Evolutionary conservation across 768 basidiomycete species (phyloP), one percentile per base, ranked within the genome.

Genomic region (Porphyrellus cyaneotinctus): DNA sequence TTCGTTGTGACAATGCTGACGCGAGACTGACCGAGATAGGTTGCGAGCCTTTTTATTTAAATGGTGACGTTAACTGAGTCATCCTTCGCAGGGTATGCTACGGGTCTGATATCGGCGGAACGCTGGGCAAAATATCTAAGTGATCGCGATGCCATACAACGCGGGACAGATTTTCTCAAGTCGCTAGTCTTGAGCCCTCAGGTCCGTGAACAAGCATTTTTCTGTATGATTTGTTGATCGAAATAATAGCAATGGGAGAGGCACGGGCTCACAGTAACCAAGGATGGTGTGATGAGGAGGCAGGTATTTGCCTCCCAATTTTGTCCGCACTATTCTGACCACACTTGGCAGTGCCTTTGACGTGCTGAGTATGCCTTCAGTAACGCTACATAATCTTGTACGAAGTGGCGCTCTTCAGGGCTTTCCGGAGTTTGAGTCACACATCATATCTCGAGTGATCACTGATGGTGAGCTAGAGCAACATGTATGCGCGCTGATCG

Each of bases 1-100:
- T 95, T 38, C 77, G 93, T 46, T 85, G 87, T 47, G 93, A 95
- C 69, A 95, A 95, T 57, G 93, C 93, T 3, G 93, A 95, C 70
- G 43, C 84, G 47, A 78, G 93, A 42, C 70, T 95, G 52, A 95
- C 93, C 0, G 80, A 81, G 60, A 84, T 84, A 69, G 92, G 90
- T n/a, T 79, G 35, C 36, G 64, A 14, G 13, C 59, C 24, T 33
- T 41, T 51, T 33, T n/a, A n/a, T n/a, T 4, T 2, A 35, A 37
- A 42, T 52, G 33, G 32, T 38, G 47, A 2, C 4, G 18, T 49
- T 17, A 14, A 11, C 11, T 20, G 42, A 44, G 47, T 51, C 41
- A 51, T 52, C 13, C 18, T 37, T 50, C 39, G 20, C 56, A 79
- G 78, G 73, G n/a, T 63, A 72, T 32, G 39, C 56, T 0, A 70